Conservation (phyloP, 768 basidiomycete species). For the Kwoniella dendrophila region DNA sequence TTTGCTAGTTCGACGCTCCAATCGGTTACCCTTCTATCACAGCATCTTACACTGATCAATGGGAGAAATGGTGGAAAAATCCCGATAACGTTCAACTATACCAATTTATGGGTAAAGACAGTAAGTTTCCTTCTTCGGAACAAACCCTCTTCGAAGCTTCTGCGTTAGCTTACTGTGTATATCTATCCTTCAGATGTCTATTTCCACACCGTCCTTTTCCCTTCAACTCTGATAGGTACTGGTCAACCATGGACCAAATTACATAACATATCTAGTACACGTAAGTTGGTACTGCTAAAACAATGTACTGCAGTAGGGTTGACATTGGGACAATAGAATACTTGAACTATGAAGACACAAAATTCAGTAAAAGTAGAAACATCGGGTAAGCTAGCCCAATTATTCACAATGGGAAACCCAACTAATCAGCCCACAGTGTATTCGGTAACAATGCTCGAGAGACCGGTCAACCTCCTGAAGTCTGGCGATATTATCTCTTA, state of each 20-base stretch:
- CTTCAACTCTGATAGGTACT: constrained; percentile 84
- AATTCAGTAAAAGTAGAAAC: constrained; percentile 96
- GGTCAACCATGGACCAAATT: constrained; percentile 90
- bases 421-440: constrained; percentile 59
- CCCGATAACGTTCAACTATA: constrained; percentile 84
- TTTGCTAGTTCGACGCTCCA: constrained; percentile 82
- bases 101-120: constrained; percentile 99
- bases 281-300: constrained; percentile 59
- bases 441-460: constrained; percentile 93
- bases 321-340: constrained; percentile 63
- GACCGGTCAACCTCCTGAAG: constrained; percentile 87
- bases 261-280: constrained; percentile 92
- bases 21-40: constrained; percentile 98
- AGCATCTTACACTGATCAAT: constrained; percentile 87
- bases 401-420: background rate
- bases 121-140: constrained; percentile 31
- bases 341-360: constrained; percentile 96
- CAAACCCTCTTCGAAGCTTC: background rate
- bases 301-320: background rate
- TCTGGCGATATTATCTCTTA: constrained; percentile 95
- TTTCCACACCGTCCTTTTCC: constrained; percentile 96
- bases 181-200: constrained; percentile 63
- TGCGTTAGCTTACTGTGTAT: background rate
- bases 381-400: constrained; percentile 62
- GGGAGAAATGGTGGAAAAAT: constrained; percentile 97